Percentiles rank a stretch among this genome's conserved stretches.
Evolutionary conservation across 2,329 filamentous ascomycete species (phyloP).

Genomic region (Cladosporium sp.): DNA sequence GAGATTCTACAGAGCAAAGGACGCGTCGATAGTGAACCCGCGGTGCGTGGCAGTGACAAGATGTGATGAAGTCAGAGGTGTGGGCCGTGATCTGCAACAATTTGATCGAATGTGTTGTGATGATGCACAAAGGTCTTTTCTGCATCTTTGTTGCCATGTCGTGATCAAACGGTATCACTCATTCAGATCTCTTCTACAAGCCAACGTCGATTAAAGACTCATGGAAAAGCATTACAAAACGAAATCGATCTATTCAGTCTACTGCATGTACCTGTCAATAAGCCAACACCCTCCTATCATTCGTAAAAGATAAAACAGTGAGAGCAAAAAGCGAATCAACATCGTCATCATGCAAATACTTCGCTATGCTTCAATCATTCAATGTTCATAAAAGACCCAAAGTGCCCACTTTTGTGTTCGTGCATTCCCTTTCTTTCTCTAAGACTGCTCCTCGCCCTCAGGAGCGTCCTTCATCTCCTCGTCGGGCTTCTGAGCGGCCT

Average conservation of each 20-base stretch:
- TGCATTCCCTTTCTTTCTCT: background rate
- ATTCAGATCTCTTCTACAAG: background rate
- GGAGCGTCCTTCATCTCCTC: constrained; percentile 64
- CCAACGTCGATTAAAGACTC: background rate
- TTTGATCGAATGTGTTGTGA: background rate
- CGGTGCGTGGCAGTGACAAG: background rate
- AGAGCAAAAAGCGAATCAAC: constrained; percentile 3
- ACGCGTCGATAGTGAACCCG: background rate
- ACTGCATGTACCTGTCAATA: background rate
- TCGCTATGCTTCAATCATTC: constrained; percentile 16
- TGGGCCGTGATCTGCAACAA: background rate
- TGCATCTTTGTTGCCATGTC: background rate
- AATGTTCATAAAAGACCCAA: constrained; percentile 14
- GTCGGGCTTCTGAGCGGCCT: constrained; percentile 35
- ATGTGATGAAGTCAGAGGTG: background rate
- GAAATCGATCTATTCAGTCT: background rate
- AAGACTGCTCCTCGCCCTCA: constrained; percentile 27
- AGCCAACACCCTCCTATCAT: background rate
- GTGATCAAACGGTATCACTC: background rate
- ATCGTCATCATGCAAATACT: constrained; percentile 15
- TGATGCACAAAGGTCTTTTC: background rate
- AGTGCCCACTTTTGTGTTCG: constrained; percentile 7
- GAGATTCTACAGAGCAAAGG: background rate
- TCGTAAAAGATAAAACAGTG: background rate
- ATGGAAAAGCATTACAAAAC: background rate